Base-by-base conservation (phyloP, 768 basidiomycete genomes). In the Mycena latifolia region DNA sequence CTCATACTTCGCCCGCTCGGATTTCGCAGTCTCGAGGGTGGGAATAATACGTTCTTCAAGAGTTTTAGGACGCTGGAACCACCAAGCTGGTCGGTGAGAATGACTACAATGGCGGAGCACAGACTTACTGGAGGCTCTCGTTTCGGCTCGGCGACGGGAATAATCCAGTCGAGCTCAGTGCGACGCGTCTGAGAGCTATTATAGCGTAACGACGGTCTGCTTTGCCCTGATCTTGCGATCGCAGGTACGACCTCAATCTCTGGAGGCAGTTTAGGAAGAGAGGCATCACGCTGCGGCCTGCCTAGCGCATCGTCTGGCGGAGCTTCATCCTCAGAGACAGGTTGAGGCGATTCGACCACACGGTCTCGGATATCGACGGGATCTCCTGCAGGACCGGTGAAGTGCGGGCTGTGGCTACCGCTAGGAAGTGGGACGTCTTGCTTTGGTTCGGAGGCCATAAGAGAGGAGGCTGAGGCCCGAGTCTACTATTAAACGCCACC, bases 21-120 rank as follows among this genome's bases (percentile, higher is more conserved):
- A 15, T 9, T 70, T 71, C 1, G 91, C 90, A 3, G 79, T 73
- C 0, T 77, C 66, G 3, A 91, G 73, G 0, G 89, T 92, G 5
- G 87, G 86, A 20, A 78, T 46, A 5, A 92, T 74, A 5, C 91
- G 84, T 55, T 89, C 85, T 11, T 80, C 79, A 0, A 89, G 74
- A 0, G 84, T 85, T 60, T 70, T 50, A 8, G 27, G 48, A 29
- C 48, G 27, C 48, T 50, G 15, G 18, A 47, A 15, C 14, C 18
- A 50, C 18, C 14, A 14, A 28, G 11, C 37, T n/a, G n/a, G n/a
- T n/a, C n/a, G n/a, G n/a, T n/a, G 37, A 10, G 10, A 39, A 39
- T 39, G 37, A 39, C 15, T 39, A 18, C 17, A 39, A 15, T 28
- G 20, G 25, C 24, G 25, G 45, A 46, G 22, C 24, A 50, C 10